These are phyloP conservation scores for Euclidium syriacum DNA, from an alignment of 345 rosid species.

Conservation along the genomic window DNA sequence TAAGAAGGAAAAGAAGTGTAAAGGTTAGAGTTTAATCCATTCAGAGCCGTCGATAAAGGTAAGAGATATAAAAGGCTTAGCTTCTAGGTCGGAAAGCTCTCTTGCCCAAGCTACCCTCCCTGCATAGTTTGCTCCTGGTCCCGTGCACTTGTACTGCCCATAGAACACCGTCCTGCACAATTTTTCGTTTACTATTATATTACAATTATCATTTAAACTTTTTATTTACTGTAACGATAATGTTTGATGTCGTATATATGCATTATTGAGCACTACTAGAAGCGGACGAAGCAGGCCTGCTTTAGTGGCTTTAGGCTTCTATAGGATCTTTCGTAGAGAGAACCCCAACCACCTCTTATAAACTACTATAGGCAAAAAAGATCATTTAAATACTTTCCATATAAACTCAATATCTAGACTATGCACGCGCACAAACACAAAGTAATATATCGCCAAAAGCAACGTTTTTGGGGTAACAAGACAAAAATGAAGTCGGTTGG, in stretches of 20 bases:
- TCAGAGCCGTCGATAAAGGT: constrained; percentile 83
- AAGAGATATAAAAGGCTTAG: constrained; percentile 81
- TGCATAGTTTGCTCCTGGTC: constrained; percentile 75
- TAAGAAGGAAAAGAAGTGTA: neutral
- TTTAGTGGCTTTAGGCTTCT: neutral
- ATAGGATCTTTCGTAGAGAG: neutral
- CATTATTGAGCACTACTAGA: constrained; percentile 18
- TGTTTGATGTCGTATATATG: neutral
- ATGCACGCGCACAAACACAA: constrained; percentile 5
- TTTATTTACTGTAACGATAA: neutral
- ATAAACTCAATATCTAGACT: neutral
- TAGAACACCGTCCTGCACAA: constrained; percentile 87
- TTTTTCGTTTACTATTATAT: neutral
- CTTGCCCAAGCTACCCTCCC: constrained; percentile 93
- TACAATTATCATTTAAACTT: neutral
- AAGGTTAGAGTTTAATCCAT: constrained; percentile 58
- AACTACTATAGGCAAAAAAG: too few relatives aligned
- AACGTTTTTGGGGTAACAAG: neutral
- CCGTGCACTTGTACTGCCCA: constrained; percentile 93
- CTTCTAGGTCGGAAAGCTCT: constrained; percentile 81
- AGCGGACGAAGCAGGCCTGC: constrained; percentile 19
- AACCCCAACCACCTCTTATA: too few relatives aligned
- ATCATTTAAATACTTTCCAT: neutral
- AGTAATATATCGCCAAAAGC: neutral
- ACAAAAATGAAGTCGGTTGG: constrained; percentile 10